Base-by-base conservation (phyloP, 169 alveolate genomes). In the Eimeria falciformis region DNA sequence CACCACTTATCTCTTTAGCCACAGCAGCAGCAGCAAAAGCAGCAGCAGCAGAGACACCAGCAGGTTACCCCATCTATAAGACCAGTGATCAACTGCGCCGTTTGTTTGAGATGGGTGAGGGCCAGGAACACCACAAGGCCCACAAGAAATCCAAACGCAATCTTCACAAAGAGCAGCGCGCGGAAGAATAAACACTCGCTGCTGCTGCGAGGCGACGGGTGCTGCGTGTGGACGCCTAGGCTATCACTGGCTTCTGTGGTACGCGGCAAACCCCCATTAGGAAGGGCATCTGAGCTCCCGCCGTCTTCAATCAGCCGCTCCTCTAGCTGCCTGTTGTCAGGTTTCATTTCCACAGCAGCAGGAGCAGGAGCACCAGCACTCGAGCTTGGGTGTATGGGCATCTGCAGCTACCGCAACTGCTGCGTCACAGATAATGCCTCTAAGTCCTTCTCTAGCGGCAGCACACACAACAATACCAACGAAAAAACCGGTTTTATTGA, bases 321-420 rank as follows among this genome's bases (percentile, higher is more conserved):
- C 58, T 40, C 66, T n/a, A 75, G n/a, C 29, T 75, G 66, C 66
- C 66, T 43, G 45, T 43, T 47, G 43, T 46, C 27, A n/a, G 21
- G 45, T 65, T 75, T 45, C 65, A 75, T 40, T 25, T 12, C 43
- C 37, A 45, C 33, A 45, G 65, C 66, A 46, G 85, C 58, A 75
- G 66, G 66, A 43, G 85, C 85, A 43, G 65, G 66, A 43, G 85
- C 85, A 75, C 37, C 81, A 69, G 81, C 81, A 33, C 40, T 33
- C 40, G 40, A 0, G 4, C 40, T 33, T 33, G 40, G 17, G 65
- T 21, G n/a, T 53, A 12, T 53, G n/a, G 0, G n/a, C 65, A 43
- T 33, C 58, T 23, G 85, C 45, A 7, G 85, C 85, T n/a, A 65
- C 85, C 0, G 66, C 33, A 45, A 50, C 65, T 40, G 85, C 85